Base-by-base conservation (phyloP, 129 eudicot species). In the Chrysanthemum makinoi region DNA sequence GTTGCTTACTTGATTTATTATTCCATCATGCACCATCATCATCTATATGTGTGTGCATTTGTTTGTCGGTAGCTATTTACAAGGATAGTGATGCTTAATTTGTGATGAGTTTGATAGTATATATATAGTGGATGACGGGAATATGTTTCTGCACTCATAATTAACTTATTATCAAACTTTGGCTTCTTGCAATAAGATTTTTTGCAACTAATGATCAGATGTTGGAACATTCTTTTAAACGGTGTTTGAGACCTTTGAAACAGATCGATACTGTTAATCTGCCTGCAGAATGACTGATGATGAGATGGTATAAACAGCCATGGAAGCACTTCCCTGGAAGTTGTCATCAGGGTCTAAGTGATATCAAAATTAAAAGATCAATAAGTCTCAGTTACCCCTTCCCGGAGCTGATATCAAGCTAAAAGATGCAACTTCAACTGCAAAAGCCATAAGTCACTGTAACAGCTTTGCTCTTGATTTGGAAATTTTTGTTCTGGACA, bases 271-370 rank as follows among this genome's bases (percentile, higher is more conserved):
- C 18, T 35, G 75, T 70, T 70, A 26, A 7, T 43, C 58, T 30
- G 52, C 65, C 24, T 70, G 55, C 75, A 70, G 65, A 33, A 70
- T 55, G 20, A 17, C 46, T 2, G 46, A 39, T 39, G 46, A 39
- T 8, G 46, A 39, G 46, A 39, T 39, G 46, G 10, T 39, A 39
- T 39, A 39, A 6, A 8, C 46, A 39, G 46, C 10, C 46, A 39
- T 39, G 65, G 70, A 17, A 66, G 26, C 55, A 47, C 55, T 43
- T 33, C 9, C 68, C 68, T 28, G 17, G 68, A 64, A 64, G 50
- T 39, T 64, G 69, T 43, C 14, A 6, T 24, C 18, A 15, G 66
- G 66, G 66, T 30, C n/a, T 30, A 64, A 64, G 52, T 26, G 11
- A 66, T 46, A 30, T 66, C 39, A 44, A 10, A 11, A 54, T 66